Evolutionary conservation across 192 early-diverging fungal species (phyloP).

Genomic region (Podila epicladia): DNA sequence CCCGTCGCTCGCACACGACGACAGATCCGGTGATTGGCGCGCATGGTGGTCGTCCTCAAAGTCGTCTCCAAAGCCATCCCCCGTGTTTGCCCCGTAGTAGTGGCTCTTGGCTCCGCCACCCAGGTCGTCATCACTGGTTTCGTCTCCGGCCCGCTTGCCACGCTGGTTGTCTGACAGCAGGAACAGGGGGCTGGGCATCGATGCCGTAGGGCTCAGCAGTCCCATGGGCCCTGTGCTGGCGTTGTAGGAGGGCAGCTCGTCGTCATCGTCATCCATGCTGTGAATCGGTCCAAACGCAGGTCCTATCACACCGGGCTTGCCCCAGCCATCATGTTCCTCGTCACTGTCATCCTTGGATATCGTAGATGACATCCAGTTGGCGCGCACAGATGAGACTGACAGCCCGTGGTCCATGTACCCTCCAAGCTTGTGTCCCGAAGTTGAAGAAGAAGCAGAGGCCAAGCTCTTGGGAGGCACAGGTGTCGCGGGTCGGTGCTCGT

Average conservation of each 20-base stretch:
- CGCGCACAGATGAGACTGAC: background rate
- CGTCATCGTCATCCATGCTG: conserved; percentile 14
- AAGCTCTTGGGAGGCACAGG: conserved; percentile 2
- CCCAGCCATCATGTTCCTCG: conserved; percentile 14
- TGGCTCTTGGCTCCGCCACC: background rate
- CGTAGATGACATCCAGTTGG: background rate
- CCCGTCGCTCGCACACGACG: conserved; percentile 38
- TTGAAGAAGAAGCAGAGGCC: background rate
- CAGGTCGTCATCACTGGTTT: conserved; percentile 6
- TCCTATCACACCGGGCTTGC: conserved; percentile 7
- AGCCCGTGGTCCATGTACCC: background rate
- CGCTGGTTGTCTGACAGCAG: conserved; percentile 4
- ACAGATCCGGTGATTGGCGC: conserved; percentile 22
- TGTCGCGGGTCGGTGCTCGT: conserved; percentile 17
- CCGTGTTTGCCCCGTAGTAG: background rate
- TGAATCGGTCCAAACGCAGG: background rate
- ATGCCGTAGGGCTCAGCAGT: background rate
- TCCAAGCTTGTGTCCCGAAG: conserved; percentile 1
- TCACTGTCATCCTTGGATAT: background rate
- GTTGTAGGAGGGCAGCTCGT: conserved; percentile 9
- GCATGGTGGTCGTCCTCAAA: background rate
- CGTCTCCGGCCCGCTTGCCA: conserved; percentile 4
- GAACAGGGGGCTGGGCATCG: conserved; percentile 25
- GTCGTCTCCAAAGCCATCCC: background rate
- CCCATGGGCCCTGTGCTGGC: conserved; percentile 19